These are phyloP conservation scores for Leishmania guyanensis DNA, from an alignment of 208 protist species.

Conservation along the genomic window DNA sequence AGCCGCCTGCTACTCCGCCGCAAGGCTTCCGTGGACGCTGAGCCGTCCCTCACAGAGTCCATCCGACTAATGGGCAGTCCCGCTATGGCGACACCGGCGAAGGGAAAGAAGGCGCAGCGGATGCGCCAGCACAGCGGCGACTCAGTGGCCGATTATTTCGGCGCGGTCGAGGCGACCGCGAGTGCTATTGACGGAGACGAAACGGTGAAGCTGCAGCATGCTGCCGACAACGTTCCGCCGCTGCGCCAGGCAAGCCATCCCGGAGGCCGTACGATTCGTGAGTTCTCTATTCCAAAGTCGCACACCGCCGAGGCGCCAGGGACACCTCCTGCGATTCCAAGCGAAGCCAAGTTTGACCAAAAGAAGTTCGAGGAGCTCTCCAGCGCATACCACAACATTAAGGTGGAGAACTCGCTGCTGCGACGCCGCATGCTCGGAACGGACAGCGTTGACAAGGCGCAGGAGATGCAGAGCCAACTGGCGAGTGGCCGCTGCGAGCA, in stretches of 20 bases:
- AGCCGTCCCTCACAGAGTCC: slow-evolving; percentile 89
- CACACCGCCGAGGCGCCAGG: slow-evolving; percentile 7
- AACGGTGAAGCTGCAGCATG: slow-evolving; percentile 58
- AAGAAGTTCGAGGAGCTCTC: slow-evolving; percentile 62
- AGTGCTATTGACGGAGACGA: slow-evolving; percentile 76
- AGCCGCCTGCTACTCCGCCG: slow-evolving; percentile 82
- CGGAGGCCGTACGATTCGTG: slow-evolving; percentile 61
- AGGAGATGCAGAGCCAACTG: slow-evolving; percentile 66
- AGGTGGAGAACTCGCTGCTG: slow-evolving; percentile 83
- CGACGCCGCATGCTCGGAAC: slow-evolving; percentile 76
- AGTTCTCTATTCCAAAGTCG: slow-evolving; percentile 76
- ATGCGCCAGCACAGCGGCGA: slow-evolving; percentile 33
- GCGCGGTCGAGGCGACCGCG: slow-evolving; percentile 52
- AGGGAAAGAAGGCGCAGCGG: slow-evolving; percentile 45
- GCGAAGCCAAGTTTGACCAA: slow-evolving; percentile 36
- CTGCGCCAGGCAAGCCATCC: slow-evolving; percentile 74
- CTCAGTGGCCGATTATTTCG: slow-evolving; percentile 50
- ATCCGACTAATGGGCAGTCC: slow-evolving; percentile 85
- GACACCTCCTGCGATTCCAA: slow-evolving; percentile 3
- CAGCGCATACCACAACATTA: slow-evolving; percentile 84
- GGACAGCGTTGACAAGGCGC: slow-evolving; percentile 65
- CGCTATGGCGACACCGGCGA: slow-evolving; percentile 49
- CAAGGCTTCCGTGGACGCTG: slow-evolving; percentile 48
- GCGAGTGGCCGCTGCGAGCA: slow-evolving; percentile 51
- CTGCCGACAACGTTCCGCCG: slow-evolving; percentile 46